Base-by-base conservation (phyloP, 2,329 filamentous ascomycete species). In the Nemania abortiva region DNA sequence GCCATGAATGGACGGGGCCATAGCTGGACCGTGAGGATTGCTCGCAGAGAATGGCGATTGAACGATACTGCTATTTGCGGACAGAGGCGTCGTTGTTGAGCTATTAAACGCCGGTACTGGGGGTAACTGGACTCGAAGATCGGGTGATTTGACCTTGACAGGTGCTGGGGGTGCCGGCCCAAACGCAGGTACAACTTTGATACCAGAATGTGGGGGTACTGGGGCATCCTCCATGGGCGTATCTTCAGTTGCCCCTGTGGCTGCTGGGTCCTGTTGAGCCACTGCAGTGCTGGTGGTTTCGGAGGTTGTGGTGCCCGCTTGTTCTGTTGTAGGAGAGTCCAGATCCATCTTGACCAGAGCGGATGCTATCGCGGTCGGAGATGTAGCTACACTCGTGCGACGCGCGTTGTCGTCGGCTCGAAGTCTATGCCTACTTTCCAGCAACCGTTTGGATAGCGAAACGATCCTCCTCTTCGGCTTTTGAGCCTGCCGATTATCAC, bases 41-140 rank as follows among this genome's bases (percentile, higher is more conserved):
- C 74, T 74, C 3, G 80, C 73, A 1, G 83, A 82, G 63, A 87
- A 84, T 0, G 88, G 87, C 0, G 88, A 89, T 62, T 87, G 85
- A 0, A 80, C 75, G 1, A 82, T 69, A 2, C 83, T 81, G 6
- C 81, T 80, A 9, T 81, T 79, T 0, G 84, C 81, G 11, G 86
- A 85, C 7, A 84, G 75, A 0, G 88, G 86, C 0, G 86, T 87
- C 2, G 81, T 82, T 2, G 75, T 77, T 20, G 81, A 75, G 52
- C 76, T 82, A 58, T 83, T 82, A 37, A 90, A 88, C 0, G 80
- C 75, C 0, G 88, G 86, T 1, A 87, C 81, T 1, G 87, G 85
- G 7, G 89, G 88, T 77, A 90, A 79, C 63, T 90, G 87, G 6
- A 90, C 85, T 13, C 78, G 72, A 80, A 85, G 69, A 39, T 71